Evolutionary conservation across 1,284 basidiomycete genomes (phyloP).

Genomic region (Polyporus tsugae): DNA sequence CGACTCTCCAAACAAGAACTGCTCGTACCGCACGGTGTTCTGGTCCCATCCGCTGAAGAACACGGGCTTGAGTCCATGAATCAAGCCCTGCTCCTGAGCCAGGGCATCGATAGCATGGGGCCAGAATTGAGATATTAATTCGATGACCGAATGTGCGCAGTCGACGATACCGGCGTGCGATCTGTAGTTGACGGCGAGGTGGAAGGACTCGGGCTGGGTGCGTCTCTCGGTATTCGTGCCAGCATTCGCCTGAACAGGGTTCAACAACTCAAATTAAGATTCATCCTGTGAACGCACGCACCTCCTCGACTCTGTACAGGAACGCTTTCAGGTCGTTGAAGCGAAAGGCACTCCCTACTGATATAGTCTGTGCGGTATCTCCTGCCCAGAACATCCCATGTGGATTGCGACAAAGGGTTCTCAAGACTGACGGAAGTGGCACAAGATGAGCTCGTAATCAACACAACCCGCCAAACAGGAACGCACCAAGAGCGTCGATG

Average conservation of each 20-base stretch:
- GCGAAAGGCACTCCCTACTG: constrained; percentile 73
- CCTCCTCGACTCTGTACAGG: constrained; percentile 69
- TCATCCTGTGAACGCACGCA: constrained; percentile 29
- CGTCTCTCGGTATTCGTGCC: constrained; percentile 3
- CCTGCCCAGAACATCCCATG: constrained; percentile 82
- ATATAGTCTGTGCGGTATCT: constrained; percentile 82
- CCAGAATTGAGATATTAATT: constrained; percentile 69
- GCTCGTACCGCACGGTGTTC: constrained; percentile 60
- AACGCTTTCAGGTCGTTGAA: constrained; percentile 79
- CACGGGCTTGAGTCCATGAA: constrained; percentile 66
- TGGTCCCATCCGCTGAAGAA: constrained; percentile 66
- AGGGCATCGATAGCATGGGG: constrained; percentile 71
- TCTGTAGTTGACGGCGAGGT: constrained; percentile 72
- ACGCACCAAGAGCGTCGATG: constrained; percentile 67
- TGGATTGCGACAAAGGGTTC: constrained; percentile 66
- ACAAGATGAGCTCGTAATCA: too few relatives aligned
- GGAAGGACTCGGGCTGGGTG: constrained; percentile 56
- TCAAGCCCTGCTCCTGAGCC: constrained; percentile 62
- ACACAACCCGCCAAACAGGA: not conserved
- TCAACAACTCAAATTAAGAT: not conserved
- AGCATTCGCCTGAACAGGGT: constrained; percentile 11
- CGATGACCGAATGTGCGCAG: constrained; percentile 69
- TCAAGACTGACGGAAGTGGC: constrained; percentile 55
- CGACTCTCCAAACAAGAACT: constrained; percentile 63
- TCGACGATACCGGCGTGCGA: constrained; percentile 75